Conservation (phyloP, 805 yeast genomes). For the Cyberlindnera veronae region DNA sequence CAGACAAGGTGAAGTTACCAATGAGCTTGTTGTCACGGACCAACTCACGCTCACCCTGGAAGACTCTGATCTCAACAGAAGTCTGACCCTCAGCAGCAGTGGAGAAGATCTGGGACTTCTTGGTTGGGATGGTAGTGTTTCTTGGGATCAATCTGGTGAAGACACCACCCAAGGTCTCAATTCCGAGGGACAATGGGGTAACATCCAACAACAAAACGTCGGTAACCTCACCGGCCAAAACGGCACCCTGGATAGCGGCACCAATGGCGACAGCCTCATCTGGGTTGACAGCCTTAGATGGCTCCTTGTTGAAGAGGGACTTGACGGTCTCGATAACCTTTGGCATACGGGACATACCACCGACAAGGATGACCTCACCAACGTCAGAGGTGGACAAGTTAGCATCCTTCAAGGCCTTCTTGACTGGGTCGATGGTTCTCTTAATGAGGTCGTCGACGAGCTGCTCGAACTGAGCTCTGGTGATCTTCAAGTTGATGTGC, state of each 20-base stretch:
- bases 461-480: slow-evolving; percentile 67
- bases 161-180: slow-evolving; percentile 99
- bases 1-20: slow-evolving; percentile 70
- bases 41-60: slow-evolving; percentile 85
- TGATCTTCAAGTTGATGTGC: slow-evolving; percentile 57
- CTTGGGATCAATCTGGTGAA: slow-evolving; percentile 99
- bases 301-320: slow-evolving; percentile 57
- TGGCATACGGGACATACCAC: slow-evolving; percentile 92
- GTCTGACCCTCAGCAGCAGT: slow-evolving; percentile 99
- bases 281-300: slow-evolving; percentile 76
- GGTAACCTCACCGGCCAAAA: slow-evolving; percentile 77
- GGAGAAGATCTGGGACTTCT: slow-evolving; percentile 96
- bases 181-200: slow-evolving; percentile 97
- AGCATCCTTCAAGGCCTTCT: slow-evolving; percentile 74
- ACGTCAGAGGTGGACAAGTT: slow-evolving; percentile 60
- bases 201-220: slow-evolving; percentile 96
- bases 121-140: slow-evolving; percentile 98
- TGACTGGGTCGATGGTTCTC: slow-evolving; percentile 70
- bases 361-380: slow-evolving; percentile 76
- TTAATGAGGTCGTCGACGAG: slow-evolving; percentile 65
- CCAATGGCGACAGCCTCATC: slow-evolving; percentile 90
- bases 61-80: slow-evolving; percentile 98
- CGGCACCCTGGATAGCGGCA: slow-evolving; percentile 88
- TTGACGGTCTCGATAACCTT: slow-evolving; percentile 65
- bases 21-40: slow-evolving; percentile 81